A percentile compares a stretch with the other conserved stretches of the same genome.
Evolutionary conservation across 2,329 filamentous ascomycete genomes (phyloP).

Genomic region (Esteya vermicola): DNA sequence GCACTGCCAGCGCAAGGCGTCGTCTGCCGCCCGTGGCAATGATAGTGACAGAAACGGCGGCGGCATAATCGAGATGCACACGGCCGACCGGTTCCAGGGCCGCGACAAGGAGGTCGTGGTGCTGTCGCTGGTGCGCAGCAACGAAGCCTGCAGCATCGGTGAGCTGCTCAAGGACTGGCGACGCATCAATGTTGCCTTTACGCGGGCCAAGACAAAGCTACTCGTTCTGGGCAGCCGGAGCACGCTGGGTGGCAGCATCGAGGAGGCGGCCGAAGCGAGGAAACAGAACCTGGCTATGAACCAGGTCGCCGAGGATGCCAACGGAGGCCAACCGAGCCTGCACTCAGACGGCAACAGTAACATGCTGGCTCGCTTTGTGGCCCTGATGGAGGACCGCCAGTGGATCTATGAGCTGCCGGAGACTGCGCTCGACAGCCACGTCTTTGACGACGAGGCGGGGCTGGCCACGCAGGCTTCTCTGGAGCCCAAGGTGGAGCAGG

Average conservation of each 20-base stretch:
- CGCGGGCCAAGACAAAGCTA: conserved; percentile 81
- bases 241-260: conserved; percentile 40
- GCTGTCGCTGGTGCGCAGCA: conserved; percentile 75
- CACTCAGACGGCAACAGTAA: conserved; percentile 30
- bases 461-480: no score
- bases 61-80: conserved; percentile 78
- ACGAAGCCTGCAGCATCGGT: conserved; percentile 69
- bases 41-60: no score
- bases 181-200: conserved; percentile 90
- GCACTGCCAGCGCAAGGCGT: conserved; percentile 9
- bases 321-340: conserved; percentile 23
- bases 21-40: no score
- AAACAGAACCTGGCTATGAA: no score
- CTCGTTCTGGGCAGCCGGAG: conserved; percentile 71
- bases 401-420: conserved; percentile 66
- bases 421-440: conserved; percentile 51
- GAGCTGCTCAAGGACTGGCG: conserved; percentile 86
- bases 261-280: conserved; percentile 6
- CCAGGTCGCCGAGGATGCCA: conserved; percentile 33
- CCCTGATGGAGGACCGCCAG: conserved; percentile 58
- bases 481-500: no score
- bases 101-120: conserved; percentile 90
- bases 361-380: conserved; percentile 63
- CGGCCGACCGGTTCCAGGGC: conserved; percentile 91
- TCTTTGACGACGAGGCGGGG: conserved; percentile 25